A percentile compares a stretch with the other conserved stretches of the same genome.
These are phyloP conservation scores for Arabidopsis arenosa DNA, from an alignment of 345 rosid species.

Conservation along the genomic window DNA sequence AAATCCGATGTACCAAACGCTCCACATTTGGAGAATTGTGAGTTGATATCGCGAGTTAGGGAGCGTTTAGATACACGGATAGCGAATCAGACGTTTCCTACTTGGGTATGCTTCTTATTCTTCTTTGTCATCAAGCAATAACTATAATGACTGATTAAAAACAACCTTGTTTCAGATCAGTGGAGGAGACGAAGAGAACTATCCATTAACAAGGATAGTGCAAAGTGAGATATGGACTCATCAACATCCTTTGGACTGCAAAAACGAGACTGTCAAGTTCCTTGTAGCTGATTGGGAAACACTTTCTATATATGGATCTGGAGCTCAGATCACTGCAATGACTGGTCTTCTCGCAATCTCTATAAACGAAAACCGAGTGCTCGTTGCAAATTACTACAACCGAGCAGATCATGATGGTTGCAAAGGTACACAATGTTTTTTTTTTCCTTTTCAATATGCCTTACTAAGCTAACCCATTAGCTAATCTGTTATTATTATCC, in stretches of 20 bases:
- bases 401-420: slow-evolving; percentile 93
- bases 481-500: too few species aligned
- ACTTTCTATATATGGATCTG: slow-evolving; percentile 83
- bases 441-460: too few species aligned
- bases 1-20: slow-evolving; percentile 59
- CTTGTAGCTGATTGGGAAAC: slow-evolving; percentile 92
- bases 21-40: slow-evolving; percentile 85
- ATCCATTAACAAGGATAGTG: slow-evolving; percentile 82
- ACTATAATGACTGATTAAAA: background rate
- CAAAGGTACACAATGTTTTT: slow-evolving; percentile 50
- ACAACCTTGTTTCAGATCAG: slow-evolving; percentile 49
- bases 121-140: background rate
- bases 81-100: slow-evolving; percentile 59
- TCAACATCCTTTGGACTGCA: slow-evolving; percentile 87
- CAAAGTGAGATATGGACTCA: slow-evolving; percentile 92
- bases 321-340: slow-evolving; percentile 95
- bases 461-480: too few species aligned
- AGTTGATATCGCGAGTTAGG: slow-evolving; percentile 45
- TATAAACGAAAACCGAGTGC: slow-evolving; percentile 76
- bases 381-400: slow-evolving; percentile 72
- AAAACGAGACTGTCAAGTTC: slow-evolving; percentile 63
- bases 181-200: slow-evolving; percentile 93
- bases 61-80: slow-evolving; percentile 51
- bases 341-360: slow-evolving; percentile 87
- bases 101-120: slow-evolving; percentile 73